Conservation (phyloP, 257 asterid species). For the Henckelia pumila region DNA sequence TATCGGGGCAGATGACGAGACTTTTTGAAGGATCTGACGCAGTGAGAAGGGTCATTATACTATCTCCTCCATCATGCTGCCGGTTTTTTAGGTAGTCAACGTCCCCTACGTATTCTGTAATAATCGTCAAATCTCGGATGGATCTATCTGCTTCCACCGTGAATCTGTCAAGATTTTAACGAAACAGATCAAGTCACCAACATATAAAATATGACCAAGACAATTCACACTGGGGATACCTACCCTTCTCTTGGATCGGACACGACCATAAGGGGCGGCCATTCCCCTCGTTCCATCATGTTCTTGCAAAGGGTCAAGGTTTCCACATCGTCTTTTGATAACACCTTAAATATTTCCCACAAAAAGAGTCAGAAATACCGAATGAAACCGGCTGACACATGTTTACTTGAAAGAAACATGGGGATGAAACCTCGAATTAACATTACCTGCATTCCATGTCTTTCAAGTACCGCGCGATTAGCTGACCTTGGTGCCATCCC, state of each 20-base stretch:
- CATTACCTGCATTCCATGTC: slow-evolving; percentile 87
- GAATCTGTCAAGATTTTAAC: slow-evolving; percentile 44
- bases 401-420: neutral
- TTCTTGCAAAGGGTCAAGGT: slow-evolving; percentile 66
- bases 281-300: slow-evolving; percentile 91
- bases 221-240: neutral
- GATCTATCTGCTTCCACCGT: slow-evolving; percentile 85
- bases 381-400: neutral
- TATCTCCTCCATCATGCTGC: slow-evolving; percentile 77
- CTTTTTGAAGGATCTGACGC: slow-evolving; percentile 62
- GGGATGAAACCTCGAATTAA: neutral
- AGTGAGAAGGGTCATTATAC: slow-evolving; percentile 91
- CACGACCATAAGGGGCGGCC: slow-evolving; percentile 88
- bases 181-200: slow-evolving; percentile 10
- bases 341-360: slow-evolving; percentile 34
- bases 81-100: slow-evolving; percentile 75
- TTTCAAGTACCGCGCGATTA: slow-evolving; percentile 59
- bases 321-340: slow-evolving; percentile 66
- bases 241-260: slow-evolving; percentile 87
- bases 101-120: slow-evolving; percentile 93
- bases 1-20: slow-evolving; percentile 87
- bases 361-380: neutral
- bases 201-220: neutral
- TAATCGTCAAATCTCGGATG: slow-evolving; percentile 77
- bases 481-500: slow-evolving; percentile 88